These are phyloP conservation scores for Naganishia liquefaciens DNA, from an alignment of 1,284 basidiomycete species.

Conservation along the genomic window DNA sequence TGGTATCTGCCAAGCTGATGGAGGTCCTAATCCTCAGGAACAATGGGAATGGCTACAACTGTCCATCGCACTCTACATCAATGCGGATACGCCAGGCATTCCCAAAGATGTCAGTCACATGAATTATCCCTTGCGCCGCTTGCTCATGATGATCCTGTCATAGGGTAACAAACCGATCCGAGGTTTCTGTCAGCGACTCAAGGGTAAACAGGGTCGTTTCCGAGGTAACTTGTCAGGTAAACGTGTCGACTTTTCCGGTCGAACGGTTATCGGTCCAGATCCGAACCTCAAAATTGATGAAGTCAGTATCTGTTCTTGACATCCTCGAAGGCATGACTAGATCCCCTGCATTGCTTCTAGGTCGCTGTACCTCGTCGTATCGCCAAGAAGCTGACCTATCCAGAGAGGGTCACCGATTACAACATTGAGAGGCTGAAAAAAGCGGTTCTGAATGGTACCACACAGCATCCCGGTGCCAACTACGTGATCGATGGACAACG, in stretches of 20 bases:
- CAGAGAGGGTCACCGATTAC: constrained; percentile 89
- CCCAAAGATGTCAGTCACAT: constrained; percentile 62
- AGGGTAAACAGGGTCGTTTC: constrained; percentile 99
- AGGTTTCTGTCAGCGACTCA: constrained; percentile 96
- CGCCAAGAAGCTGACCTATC: constrained; percentile 93
- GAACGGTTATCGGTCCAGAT: constrained; percentile 98
- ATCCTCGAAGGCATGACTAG: not conserved
- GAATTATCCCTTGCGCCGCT: not conserved
- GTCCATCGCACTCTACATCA: constrained; percentile 96
- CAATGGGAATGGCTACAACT: constrained; percentile 98
- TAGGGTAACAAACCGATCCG: constrained; percentile 85
- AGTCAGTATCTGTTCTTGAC: constrained; percentile 41
- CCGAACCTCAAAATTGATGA: constrained; percentile 98
- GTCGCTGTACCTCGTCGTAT: constrained; percentile 96
- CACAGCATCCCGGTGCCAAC: constrained; percentile 94
- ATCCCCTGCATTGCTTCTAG: constrained; percentile 35
- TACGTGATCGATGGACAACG: constrained; percentile 61
- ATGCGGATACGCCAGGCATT: constrained; percentile 93
- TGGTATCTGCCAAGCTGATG: not conserved
- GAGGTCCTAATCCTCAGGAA: constrained; percentile 61
- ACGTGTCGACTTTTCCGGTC: constrained; percentile 97
- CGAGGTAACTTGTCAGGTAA: constrained; percentile 98
- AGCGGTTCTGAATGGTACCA: constrained; percentile 85
- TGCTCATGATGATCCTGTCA: not conserved
- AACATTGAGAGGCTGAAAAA: constrained; percentile 79